Evolutionary conservation across 2,329 filamentous ascomycete genomes (phyloP), one percentile per base, ranked within the genome.

Genomic region (Xylariaceae sp.): DNA sequence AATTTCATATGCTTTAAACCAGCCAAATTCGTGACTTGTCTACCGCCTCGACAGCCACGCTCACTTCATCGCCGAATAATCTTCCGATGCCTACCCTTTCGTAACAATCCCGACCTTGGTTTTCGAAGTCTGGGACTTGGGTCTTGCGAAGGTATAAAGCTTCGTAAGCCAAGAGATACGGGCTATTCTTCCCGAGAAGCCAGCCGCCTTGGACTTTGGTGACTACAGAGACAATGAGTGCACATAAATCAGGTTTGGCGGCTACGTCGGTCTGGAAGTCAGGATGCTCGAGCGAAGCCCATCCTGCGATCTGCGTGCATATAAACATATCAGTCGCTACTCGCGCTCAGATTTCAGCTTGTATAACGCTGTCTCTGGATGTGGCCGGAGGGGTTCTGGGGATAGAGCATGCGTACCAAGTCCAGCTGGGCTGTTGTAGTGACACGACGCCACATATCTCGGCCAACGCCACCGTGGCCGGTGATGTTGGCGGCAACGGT

Each of bases 11-110:
- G 4, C 22, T 7, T 48, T 41, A 48, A 51, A 44, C 47, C 45
- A 56, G 51, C 51, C 51, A 54, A 14, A 49, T 33, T 38, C 33
- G 50, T 42, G 45, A 42, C 48, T 47, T 31, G 12, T 47, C 45
- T 36, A 34, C 40, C 41, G 50, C 51, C 28, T 45, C 45, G 47
- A 48, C 45, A 28, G 43, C 36, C n/a, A 39, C 46, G 44, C 41
- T 45, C 42, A 51, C 39, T 36, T 45, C 51, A 42, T 48, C 51
- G 31, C 52, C 52, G 45, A 57, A 53, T 11, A 56, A 18, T 17
- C 45, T 53, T 9, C 54, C 54, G 19, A 45, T 47, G 33, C 49
- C 56, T 43, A 57, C 47, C 36, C 54, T 40, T 47, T 52, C 54
- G 17, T 54, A 53, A 34, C 47, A 48, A n/a, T 51, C 33, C 44